Base-by-base conservation (phyloP, 2,329 filamentous ascomycete species). In the Cladobotryum mycophilum region DNA sequence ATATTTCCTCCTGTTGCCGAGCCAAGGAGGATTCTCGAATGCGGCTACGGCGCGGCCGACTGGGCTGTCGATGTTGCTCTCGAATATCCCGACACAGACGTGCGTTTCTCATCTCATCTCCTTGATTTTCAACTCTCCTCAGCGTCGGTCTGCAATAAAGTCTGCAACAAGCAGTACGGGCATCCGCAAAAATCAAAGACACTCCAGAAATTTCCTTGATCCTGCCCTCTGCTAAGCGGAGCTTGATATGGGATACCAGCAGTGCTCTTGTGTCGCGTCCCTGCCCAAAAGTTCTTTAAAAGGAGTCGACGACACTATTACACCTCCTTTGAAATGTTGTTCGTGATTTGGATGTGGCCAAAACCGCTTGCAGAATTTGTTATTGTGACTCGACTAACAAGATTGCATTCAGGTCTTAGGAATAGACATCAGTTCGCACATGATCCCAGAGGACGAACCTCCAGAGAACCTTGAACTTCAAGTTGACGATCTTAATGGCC, bases 31-130 rank as follows among this genome's bases (percentile, higher is more conserved):
- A 76, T 89, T 40, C 73, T 90, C 25, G 86, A 90, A 52, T 89
- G 85, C 58, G 86, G 86, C 0, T 86, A 81, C 65, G 86, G 86
- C 38, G 76, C 81, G n/a, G 85, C 76, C 38, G 74, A 80, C 44
- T 90, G 86, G 86, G 84, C 85, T 18, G 69, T 80, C 34, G 83
- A 85, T 20, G 82, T 86, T 47, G 86, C 86, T 43, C 76, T 80
- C 60, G 71, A 77, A 55, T 72, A 84, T 67, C 84, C 84, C 45
- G 68, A 74, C 54, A 85, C 81, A 61, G 78, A 88, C 73, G 86
- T 87, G 62, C 60, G 72, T 54, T 20, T 9, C 35, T 37, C 13
- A 38, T 17, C 36, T 17, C 13, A 38, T 38, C 17, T 17, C 36
- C 36, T 38, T 38, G 4, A 17, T 14, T 12, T n/a, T n/a, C 13